Evolutionary conservation across 345 rosid genomes (phyloP).

Genomic region (Zanthoxylum bungeanum): DNA sequence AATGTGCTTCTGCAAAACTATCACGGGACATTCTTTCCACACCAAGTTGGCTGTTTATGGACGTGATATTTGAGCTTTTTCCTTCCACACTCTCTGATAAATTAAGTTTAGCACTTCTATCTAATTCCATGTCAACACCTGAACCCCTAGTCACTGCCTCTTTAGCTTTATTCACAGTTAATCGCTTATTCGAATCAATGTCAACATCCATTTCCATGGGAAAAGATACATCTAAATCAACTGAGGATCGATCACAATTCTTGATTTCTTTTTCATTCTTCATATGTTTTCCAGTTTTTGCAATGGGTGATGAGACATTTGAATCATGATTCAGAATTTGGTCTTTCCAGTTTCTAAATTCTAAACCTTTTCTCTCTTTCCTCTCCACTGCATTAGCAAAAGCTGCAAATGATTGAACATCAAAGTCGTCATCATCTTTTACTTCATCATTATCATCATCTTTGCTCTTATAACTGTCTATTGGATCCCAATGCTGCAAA

Average conservation of each 20-base stretch:
- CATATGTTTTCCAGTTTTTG: conserved; percentile 16
- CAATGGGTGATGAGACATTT: conserved; percentile 3
- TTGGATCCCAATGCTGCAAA: conserved; percentile 64
- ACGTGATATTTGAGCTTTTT: conserved; percentile 2
- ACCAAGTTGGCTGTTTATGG: neutral
- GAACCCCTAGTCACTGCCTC: conserved; percentile 15
- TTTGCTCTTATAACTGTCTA: conserved; percentile 16
- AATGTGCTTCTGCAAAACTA: conserved; percentile 13
- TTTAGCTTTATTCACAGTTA: conserved; percentile 9
- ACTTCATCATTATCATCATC: conserved; percentile 22
- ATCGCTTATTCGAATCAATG: conserved; percentile 6
- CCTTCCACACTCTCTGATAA: conserved; percentile 17
- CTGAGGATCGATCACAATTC: conserved; percentile 10
- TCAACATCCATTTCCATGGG: conserved; percentile 34
- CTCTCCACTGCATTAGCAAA: conserved; percentile 67
- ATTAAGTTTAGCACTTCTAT: conserved; percentile 13
- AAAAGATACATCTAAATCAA: conserved; percentile 9
- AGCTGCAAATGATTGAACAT: conserved; percentile 36
- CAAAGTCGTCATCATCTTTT: conserved; percentile 37
- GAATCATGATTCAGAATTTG: conserved; percentile 25
- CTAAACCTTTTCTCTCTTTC: conserved; percentile 59
- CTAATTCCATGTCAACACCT: conserved; percentile 24
- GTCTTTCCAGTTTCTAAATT: conserved; percentile 56
- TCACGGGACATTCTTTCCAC: conserved; percentile 16
- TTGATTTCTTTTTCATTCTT: conserved; percentile 19